Percentiles rank a stretch among this genome's conserved stretches.
These are phyloP conservation scores for Zoysia matrella DNA, from an alignment of 202 grass and related monocot genomes.

Conservation along the genomic window DNA sequence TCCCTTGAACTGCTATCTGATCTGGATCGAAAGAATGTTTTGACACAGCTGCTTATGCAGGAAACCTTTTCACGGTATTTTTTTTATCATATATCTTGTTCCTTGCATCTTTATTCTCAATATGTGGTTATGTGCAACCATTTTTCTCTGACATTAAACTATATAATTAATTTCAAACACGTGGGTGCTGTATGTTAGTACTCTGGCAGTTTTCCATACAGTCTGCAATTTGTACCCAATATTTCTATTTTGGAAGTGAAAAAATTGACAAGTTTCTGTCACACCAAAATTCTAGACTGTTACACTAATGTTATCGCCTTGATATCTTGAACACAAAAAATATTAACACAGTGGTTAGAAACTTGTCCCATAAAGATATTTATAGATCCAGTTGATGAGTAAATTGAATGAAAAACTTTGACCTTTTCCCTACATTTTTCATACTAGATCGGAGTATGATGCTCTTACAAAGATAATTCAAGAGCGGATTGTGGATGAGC, in stretches of 20 bases:
- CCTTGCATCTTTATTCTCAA: not conserved
- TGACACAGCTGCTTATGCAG: conserved; percentile 60
- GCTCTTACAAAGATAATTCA: conserved; percentile 64
- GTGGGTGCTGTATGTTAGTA: not conserved
- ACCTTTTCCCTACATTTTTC: conserved; percentile 10
- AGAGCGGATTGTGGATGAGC: conserved; percentile 52
- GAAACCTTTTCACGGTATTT: conserved; percentile 71
- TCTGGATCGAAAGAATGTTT: conserved; percentile 62
- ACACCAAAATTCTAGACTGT: not conserved
- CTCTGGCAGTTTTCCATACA: not conserved
- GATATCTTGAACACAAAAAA: too few relatives aligned
- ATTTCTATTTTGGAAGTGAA: too few relatives aligned
- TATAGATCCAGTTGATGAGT: not conserved
- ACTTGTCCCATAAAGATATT: too few relatives aligned
- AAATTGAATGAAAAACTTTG: conserved; percentile 29
- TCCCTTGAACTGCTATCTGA: conserved; percentile 44
- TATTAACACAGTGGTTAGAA: too few relatives aligned
- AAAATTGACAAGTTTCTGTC: not conserved
- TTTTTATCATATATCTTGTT: not conserved
- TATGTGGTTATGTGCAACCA: not conserved
- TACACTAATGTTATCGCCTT: not conserved
- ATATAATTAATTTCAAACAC: not conserved
- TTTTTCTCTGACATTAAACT: not conserved
- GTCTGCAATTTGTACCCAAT: too few relatives aligned
- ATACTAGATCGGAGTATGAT: conserved; percentile 59